phyloP scores from a whole-genome alignment of 75 land plant genomes.

The Picea sitchensis region DNA sequence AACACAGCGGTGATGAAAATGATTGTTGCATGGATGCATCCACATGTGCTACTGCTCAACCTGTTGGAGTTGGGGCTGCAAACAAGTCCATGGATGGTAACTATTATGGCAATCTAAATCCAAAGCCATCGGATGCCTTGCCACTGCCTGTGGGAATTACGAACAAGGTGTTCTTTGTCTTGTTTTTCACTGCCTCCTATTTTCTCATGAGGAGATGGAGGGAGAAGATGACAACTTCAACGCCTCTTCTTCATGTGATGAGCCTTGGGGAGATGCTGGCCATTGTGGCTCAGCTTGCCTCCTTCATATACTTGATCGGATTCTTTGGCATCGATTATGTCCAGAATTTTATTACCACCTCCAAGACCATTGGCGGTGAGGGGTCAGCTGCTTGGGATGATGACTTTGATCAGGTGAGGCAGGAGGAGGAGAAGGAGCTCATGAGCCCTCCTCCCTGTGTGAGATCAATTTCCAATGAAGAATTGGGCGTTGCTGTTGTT shows the following conservation, averaged over 20 bases:
- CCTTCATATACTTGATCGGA: constrained; percentile 70
- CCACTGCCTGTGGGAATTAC: constrained; percentile 56
- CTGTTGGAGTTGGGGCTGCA: too few species aligned
- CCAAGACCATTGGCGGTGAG: constrained; percentile 8
- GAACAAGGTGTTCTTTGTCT: constrained; percentile 57
- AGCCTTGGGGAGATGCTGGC: constrained; percentile 55
- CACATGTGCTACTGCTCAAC: too few species aligned
- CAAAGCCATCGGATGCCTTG: constrained; percentile 52
- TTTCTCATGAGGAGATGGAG: constrained; percentile 75
- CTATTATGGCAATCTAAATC: too few species aligned
- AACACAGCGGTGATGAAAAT: too few species aligned
- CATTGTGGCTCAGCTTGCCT: constrained; percentile 54
- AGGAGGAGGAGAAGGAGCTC: not conserved
- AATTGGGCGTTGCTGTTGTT: not conserved
- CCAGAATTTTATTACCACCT: constrained; percentile 31
- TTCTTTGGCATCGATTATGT: constrained; percentile 83
- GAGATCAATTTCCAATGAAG: not conserved
- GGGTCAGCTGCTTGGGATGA: not conserved
- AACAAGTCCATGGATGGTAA: too few species aligned
- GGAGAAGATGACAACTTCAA: constrained; percentile 73
- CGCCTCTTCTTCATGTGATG: constrained; percentile 62
- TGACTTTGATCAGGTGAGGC: not conserved
- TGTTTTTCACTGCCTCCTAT: constrained; percentile 56
- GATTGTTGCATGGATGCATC: too few species aligned
- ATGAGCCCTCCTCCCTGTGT: not conserved